These are phyloP conservation scores for Adansonia rubrostipa DNA, from an alignment of 441 rosid genomes.

Conservation along the genomic window DNA sequence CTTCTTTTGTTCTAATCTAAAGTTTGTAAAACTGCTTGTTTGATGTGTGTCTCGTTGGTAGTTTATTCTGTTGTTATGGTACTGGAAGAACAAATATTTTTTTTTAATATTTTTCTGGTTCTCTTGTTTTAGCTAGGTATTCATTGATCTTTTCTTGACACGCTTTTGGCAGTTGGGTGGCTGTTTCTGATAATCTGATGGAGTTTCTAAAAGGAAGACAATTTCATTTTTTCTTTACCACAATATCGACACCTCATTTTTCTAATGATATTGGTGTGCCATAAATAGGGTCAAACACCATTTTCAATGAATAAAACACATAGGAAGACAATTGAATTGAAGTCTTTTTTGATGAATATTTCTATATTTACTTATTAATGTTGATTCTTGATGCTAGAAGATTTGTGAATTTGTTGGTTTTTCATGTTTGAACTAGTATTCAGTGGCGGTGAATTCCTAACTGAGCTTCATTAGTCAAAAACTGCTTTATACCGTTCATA, in stretches of 20 bases:
- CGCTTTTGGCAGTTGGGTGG: conserved; percentile 68
- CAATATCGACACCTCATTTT: conserved; percentile 27
- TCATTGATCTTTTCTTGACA: conserved; percentile 16
- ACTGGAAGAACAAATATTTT: neutral
- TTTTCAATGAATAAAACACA: conserved; percentile 32
- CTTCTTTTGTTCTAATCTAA: neutral
- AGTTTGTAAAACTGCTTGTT: conserved; percentile 9
- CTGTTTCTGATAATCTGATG: conserved; percentile 50
- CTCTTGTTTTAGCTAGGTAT: neutral
- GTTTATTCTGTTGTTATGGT: neutral
- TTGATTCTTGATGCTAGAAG: conserved; percentile 28
- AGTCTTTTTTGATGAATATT: conserved; percentile 14
- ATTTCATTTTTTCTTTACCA: conserved; percentile 23
- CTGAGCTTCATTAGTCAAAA: conserved; percentile 16
- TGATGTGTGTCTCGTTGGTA: neutral
- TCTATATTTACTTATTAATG: neutral
- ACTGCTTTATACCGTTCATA: conserved; percentile 25
- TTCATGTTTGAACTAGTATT: neutral
- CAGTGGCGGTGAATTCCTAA: neutral
- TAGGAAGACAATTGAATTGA: conserved; percentile 8
- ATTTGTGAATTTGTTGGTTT: conserved; percentile 7
- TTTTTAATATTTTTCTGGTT: neutral
- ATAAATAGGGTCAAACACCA: neutral
- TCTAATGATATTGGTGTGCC: neutral
- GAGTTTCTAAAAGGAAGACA: conserved; percentile 31